Conservation (phyloP, 176 grass and related monocot genomes). For the Phoenix roebelenii region DNA sequence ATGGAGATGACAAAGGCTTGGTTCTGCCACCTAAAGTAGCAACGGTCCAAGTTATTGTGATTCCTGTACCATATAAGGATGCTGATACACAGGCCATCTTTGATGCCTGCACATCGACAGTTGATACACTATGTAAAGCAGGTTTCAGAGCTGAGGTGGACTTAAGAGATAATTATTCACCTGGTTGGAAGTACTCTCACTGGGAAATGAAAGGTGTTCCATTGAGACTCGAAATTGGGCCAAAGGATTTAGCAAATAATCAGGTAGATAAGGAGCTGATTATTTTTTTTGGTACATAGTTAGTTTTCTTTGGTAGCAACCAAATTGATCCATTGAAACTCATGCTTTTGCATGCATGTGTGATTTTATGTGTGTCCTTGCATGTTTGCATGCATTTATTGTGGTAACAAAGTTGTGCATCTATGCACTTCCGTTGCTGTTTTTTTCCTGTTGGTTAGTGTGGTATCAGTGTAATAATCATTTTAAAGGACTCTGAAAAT, state of each 20-base stretch:
- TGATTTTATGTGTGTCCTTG: too few relatives aligned
- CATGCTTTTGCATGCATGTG: too few relatives aligned
- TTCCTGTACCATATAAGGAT: conserved; percentile 90
- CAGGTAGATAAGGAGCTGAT: conserved; percentile 42
- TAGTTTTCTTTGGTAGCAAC: too few relatives aligned
- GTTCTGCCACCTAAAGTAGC: conserved; percentile 89
- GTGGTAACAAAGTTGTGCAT: too few relatives aligned
- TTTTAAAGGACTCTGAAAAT: too few relatives aligned
- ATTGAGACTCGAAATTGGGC: conserved; percentile 94
- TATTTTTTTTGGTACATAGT: not conserved
- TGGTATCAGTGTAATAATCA: too few relatives aligned
- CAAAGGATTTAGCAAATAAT: conserved; percentile 82
- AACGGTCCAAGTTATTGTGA: conserved; percentile 67
- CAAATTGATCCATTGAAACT: too few relatives aligned
- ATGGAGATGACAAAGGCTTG: conserved; percentile 94
- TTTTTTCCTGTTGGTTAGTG: too few relatives aligned
- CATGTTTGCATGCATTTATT: too few relatives aligned
- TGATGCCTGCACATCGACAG: conserved; percentile 54
- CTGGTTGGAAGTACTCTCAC: conserved; percentile 94
- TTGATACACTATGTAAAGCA: conserved; percentile 37
- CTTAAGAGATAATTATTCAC: conserved; percentile 82
- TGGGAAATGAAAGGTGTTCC: conserved; percentile 99
- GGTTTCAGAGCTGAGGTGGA: conserved; percentile 60
- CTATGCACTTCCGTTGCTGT: too few relatives aligned
- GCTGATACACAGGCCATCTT: conserved; percentile 74